phyloP scores from a whole-genome alignment of 2,329 filamentous ascomycete species.

The Lithohypha guttulata region DNA sequence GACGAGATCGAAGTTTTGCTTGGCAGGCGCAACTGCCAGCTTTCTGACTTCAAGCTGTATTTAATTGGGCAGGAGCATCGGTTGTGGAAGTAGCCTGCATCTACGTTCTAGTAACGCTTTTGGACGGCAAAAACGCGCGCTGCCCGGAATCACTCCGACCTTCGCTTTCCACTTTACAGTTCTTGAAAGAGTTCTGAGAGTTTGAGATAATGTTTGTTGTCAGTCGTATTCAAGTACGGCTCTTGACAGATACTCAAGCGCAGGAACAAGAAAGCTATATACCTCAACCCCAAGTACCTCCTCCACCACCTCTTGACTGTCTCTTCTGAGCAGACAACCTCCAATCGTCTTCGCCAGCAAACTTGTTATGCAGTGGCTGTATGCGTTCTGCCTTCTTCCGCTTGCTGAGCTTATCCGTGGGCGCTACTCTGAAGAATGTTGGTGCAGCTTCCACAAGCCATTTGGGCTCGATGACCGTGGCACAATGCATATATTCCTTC shows the following conservation, averaged over 20 bases:
- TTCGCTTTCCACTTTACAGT: no score
- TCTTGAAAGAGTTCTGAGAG: no score
- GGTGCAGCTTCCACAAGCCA: constrained; percentile 92
- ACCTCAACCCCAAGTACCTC: constrained; percentile 71
- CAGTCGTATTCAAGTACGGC: no score
- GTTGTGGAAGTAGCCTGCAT: no score
- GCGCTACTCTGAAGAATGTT: constrained; percentile 95
- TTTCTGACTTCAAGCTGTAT: no score
- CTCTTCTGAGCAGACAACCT: constrained; percentile 76
- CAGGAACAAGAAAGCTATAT: no score
- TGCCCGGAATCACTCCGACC: no score
- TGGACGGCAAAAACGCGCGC: no score
- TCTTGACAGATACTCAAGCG: no score
- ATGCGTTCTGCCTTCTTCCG: constrained; percentile 90
- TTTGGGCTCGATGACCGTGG: constrained; percentile 87
- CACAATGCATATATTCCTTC: constrained; percentile 98
- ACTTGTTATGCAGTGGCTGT: constrained; percentile 88
- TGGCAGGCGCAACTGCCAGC: constrained; percentile 9
- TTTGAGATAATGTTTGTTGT: no score
- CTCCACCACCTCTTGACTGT: constrained; percentile 72
- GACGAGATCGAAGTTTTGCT: background rate
- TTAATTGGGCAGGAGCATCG: no score
- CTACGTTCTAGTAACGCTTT: no score
- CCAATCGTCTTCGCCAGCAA: constrained; percentile 90
- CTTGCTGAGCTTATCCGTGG: constrained; percentile 76